Conservation (phyloP, 257 asterid genomes). For the Petunia secreta region DNA sequence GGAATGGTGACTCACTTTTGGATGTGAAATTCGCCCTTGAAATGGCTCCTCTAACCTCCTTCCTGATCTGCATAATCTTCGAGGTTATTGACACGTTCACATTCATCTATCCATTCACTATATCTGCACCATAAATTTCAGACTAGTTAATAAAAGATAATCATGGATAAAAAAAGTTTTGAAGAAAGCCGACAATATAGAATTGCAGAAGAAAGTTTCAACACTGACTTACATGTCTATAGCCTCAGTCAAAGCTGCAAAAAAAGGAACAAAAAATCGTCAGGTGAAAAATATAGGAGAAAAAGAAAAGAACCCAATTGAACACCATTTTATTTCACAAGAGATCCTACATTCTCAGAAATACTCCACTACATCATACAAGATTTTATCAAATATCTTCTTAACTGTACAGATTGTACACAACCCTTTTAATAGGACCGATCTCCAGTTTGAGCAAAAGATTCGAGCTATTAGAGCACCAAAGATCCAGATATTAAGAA, state of each 20-base stretch:
- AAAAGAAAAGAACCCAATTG: not conserved
- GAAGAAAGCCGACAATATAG: not conserved
- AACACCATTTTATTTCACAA: not conserved
- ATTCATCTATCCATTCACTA: slow-evolving; percentile 96
- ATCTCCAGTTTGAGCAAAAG: not conserved
- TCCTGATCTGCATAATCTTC: slow-evolving; percentile 62
- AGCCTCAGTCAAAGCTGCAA: slow-evolving; percentile 74
- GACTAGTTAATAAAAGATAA: not conserved
- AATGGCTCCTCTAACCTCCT: not conserved
- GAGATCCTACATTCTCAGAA: not conserved
- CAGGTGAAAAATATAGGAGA: not conserved
- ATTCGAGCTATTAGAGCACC: not conserved
- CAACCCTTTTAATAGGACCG: no score
- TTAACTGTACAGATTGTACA: no score
- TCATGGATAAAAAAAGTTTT: not conserved
- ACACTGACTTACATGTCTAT: slow-evolving; percentile 65
- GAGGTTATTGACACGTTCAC: slow-evolving; percentile 77
- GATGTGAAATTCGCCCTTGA: not conserved
- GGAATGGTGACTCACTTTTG: not conserved
- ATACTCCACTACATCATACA: not conserved
- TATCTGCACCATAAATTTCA: slow-evolving; percentile 46
- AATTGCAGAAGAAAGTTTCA: not conserved
- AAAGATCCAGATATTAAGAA: no score
- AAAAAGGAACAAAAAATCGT: not conserved
- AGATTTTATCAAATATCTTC: no score